Evolutionary conservation across 306 rosid genomes (phyloP), one percentile per base, ranked within the genome.

Genomic region (Malus sylvestris): DNA sequence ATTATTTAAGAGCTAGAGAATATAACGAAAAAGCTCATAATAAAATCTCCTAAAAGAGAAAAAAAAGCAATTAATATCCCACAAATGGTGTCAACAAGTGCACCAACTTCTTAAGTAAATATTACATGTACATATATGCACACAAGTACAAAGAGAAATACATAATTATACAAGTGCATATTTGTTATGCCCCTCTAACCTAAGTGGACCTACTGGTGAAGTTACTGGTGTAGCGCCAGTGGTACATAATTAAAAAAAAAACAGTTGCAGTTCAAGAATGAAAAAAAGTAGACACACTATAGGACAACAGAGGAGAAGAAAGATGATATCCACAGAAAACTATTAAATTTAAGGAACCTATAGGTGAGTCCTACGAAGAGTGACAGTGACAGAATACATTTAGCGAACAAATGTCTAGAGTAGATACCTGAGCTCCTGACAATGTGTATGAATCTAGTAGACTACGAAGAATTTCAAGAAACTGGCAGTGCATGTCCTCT

Each of bases 381-480:
- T 10, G 13, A 49, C 25, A 16, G 44, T 55, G 19, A 49, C 19
- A 45, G 25, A 67, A 76, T 64, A 60, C 46, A 70, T 20, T 58
- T 75, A 46, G 42, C 30, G 7, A 29, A 53, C 60, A 64, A 23
- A 67, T 19, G 51, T 15, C 32, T 40, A 8, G 8, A 57, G 62
- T 52, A 78, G 66, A 64, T 77, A 94, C 98, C 97, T 94, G 98
- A 5, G 89, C 89, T 83, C 95, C 98, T 72, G 97, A 79, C 87
- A 94, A 76, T 3, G 96, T 84, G 82, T 87, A 82, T 6, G 97
- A 91, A 87, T 94, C 97, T 85, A 94, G 83, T 59, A 94, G 83
- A 82, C 87, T 86, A 64, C 98, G 97, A 84, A 94, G 96, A 84
- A 94, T 94, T 89, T 94, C 98, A 85, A 91, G 96, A 83, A 94